These are phyloP conservation scores for Withania somnifera DNA, from an alignment of 305 asterid genomes.

Conservation along the genomic window DNA sequence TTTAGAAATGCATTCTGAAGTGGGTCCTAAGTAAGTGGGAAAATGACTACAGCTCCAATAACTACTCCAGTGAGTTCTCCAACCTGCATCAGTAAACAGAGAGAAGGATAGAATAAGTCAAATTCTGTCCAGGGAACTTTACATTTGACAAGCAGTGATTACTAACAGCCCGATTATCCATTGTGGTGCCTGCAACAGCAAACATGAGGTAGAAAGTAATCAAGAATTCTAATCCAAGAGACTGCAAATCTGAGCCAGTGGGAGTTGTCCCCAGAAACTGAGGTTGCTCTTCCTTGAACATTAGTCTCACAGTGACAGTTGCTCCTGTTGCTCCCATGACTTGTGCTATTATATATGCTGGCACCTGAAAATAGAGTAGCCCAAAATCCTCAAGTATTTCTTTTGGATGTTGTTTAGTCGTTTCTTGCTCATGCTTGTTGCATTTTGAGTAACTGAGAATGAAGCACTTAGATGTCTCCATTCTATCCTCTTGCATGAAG, in stretches of 20 bases:
- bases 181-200: slow-evolving; percentile 31
- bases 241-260: slow-evolving; percentile 25
- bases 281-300: slow-evolving; percentile 20
- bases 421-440: neutral
- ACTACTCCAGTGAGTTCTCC: slow-evolving; percentile 11
- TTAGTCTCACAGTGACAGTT: slow-evolving; percentile 31
- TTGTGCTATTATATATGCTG: slow-evolving; percentile 37
- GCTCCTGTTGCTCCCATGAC: slow-evolving; percentile 31
- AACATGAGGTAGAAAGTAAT: slow-evolving; percentile 36
- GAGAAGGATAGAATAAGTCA: neutral
- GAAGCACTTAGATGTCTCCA: slow-evolving; percentile 14
- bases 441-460: neutral
- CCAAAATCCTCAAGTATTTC: neutral
- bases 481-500: slow-evolving; percentile 14
- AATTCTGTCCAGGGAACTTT: neutral
- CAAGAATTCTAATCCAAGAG: slow-evolving; percentile 26
- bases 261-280: slow-evolving; percentile 31
- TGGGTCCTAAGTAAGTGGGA: neutral
- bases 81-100: slow-evolving; percentile 4
- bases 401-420: neutral
- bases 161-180: slow-evolving; percentile 31
- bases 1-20: neutral
- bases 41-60: slow-evolving; percentile 10
- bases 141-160: neutral
- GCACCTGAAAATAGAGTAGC: slow-evolving; percentile 22